Percentiles rank a stretch among this genome's conserved stretches.
Evolutionary conservation across 768 basidiomycete genomes (phyloP).

Genomic region (Trichaptum fuscoviolaceum): DNA sequence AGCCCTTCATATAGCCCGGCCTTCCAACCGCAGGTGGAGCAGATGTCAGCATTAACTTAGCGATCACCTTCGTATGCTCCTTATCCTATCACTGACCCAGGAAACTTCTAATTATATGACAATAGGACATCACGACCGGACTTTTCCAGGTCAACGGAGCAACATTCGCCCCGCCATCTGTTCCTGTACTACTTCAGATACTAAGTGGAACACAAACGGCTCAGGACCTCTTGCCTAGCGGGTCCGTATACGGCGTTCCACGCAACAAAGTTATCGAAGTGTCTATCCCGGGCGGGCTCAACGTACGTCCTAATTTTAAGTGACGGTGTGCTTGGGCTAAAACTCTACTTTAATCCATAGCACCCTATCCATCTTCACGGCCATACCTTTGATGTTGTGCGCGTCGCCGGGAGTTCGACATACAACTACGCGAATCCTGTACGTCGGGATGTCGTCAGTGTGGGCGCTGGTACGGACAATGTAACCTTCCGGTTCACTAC

Average conservation of each 20-base stretch:
- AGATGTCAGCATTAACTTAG: conserved; percentile 7
- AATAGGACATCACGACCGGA: too few relatives aligned
- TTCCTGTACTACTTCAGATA: conserved; percentile 41
- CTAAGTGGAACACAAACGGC: conserved; percentile 35
- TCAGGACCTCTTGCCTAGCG: conserved; percentile 36
- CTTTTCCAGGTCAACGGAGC: conserved; percentile 20
- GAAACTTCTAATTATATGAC: not conserved
- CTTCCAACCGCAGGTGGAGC: conserved; percentile 6
- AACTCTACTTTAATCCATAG: not conserved
- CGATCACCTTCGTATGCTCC: not conserved
- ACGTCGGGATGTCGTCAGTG: conserved; percentile 5
- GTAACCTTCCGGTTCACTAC: conserved; percentile 7
- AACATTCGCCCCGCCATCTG: conserved; percentile 30
- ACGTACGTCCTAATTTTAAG: conserved; percentile 13
- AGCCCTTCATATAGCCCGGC: not conserved
- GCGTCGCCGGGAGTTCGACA: not conserved
- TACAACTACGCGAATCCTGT: conserved; percentile 5
- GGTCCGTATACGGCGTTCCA: conserved; percentile 42
- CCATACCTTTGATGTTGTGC: conserved; percentile 1
- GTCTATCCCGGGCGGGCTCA: conserved; percentile 33
- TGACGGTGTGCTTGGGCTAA: not conserved
- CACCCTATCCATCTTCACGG: conserved; percentile 13
- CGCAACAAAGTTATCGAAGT: conserved; percentile 43
- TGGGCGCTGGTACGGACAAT: conserved; percentile 9
- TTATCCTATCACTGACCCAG: not conserved